A percentile compares a stretch with the other conserved stretches of the same genome.
phyloP scores from a whole-genome alignment of 192 early-diverging fungal genomes.

The Gamsiella multidivaricata region DNA sequence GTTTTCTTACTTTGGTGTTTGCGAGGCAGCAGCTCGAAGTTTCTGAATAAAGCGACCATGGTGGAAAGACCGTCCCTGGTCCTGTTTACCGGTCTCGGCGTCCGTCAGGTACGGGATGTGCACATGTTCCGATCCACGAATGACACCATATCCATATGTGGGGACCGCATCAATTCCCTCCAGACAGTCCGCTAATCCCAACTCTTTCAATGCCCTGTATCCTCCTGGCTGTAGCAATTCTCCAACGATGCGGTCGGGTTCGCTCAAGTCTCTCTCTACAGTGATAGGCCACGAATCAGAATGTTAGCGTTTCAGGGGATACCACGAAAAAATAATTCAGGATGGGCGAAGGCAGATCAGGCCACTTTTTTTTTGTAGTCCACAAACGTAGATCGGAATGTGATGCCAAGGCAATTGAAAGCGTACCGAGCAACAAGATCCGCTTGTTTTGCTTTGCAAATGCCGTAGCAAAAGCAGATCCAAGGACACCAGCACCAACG shows the following conservation, averaged over 20 bases:
- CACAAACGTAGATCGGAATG: background rate
- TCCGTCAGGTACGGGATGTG: slow-evolving; percentile 78
- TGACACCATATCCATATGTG: slow-evolving; percentile 88
- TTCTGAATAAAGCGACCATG: slow-evolving; percentile 94
- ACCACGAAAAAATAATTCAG: no score
- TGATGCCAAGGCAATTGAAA: background rate
- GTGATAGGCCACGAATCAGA: slow-evolving; percentile 8
- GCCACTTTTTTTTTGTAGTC: slow-evolving; percentile 8
- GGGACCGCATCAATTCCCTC: slow-evolving; percentile 88
- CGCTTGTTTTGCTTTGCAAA: slow-evolving; percentile 79
- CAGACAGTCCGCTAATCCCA: slow-evolving; percentile 84
- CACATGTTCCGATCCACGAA: slow-evolving; percentile 69
- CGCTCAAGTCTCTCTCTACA: slow-evolving; percentile 87
- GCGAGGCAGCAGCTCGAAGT: slow-evolving; percentile 73
- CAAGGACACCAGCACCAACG: slow-evolving; percentile 93
- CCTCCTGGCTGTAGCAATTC: slow-evolving; percentile 97
- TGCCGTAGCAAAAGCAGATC: slow-evolving; percentile 84
- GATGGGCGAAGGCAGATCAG: slow-evolving; percentile 26
- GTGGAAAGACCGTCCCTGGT: slow-evolving; percentile 86
- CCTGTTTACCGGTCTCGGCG: slow-evolving; percentile 58
- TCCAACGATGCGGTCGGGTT: slow-evolving; percentile 98
- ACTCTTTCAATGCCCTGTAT: slow-evolving; percentile 77
- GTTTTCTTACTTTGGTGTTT: slow-evolving; percentile 62
- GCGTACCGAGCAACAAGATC: slow-evolving; percentile 70
- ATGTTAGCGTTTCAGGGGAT: background rate